These are phyloP conservation scores for Boletellus emodensis DNA, from an alignment of 768 basidiomycete species.

Conservation along the genomic window DNA sequence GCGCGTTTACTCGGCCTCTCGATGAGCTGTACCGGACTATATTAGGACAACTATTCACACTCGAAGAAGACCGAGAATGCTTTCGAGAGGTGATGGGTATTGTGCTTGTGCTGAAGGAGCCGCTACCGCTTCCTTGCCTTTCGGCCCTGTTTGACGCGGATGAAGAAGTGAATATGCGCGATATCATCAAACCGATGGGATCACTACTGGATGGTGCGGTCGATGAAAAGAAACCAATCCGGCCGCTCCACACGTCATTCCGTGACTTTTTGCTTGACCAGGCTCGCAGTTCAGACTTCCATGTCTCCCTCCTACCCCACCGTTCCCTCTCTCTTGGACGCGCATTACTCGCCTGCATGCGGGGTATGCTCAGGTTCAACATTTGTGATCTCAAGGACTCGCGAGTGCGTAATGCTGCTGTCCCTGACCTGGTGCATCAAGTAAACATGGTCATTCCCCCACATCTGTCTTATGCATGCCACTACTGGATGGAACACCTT, in stretches of 20 bases:
- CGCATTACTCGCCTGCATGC: no score
- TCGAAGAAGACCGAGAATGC: not conserved
- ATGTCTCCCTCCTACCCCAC: not conserved
- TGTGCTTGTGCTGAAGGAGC: not conserved
- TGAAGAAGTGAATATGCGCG: not conserved
- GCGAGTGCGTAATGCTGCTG: no score
- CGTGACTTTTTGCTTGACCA: not conserved
- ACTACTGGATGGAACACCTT: no score
- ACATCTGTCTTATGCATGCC: no score
- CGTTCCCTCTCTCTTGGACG: not conserved
- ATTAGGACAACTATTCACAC: not conserved
- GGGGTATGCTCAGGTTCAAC: no score
- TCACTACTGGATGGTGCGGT: no score
- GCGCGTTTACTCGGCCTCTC: not conserved
- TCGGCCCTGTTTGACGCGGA: not conserved
- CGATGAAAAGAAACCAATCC: no score
- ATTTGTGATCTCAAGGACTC: no score
- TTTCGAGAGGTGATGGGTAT: not conserved
- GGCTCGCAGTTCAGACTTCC: not conserved
- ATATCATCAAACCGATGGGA: no score
- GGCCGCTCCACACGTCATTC: no score
- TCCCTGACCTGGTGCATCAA: no score
- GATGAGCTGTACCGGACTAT: not conserved
- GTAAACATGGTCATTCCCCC: no score
- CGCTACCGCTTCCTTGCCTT: not conserved